These are phyloP conservation scores for Paramecium octaurelia DNA, from an alignment of 73 alveolate species.

Conservation along the genomic window DNA sequence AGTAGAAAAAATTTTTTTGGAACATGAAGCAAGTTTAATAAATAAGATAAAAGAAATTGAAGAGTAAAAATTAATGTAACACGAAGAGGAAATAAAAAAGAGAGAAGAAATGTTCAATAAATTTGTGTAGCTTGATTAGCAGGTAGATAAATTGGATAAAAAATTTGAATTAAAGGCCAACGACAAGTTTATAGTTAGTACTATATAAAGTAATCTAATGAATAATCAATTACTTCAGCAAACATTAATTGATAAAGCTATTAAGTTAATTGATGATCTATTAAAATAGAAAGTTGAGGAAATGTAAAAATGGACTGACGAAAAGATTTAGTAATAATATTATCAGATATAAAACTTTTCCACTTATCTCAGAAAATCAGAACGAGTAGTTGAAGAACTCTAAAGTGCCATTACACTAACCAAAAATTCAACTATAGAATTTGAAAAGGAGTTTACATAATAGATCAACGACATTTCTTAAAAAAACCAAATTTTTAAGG, in stretches of 20 bases:
- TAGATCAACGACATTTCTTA: not conserved
- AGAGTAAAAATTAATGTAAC: not conserved
- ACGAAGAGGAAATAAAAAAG: not conserved
- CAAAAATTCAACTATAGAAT: not conserved
- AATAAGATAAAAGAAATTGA: not conserved
- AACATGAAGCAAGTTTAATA: not conserved
- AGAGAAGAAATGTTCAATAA: not conserved
- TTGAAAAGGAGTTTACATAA: not conserved
- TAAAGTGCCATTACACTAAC: not conserved
- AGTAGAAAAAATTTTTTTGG: not conserved
- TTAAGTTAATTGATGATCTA: not conserved
- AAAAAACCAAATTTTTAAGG: not conserved
- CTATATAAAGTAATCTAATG: not conserved
- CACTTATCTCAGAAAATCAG: not conserved
- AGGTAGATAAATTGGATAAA: not conserved
- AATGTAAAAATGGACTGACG: not conserved
- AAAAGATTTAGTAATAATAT: not conserved
- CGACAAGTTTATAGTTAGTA: not conserved
- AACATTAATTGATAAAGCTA: not conserved
- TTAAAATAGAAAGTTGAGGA: not conserved
- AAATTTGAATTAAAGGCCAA: constrained; percentile 6
- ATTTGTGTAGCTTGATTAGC: not conserved
- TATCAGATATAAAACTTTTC: not conserved
- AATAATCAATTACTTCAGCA: not conserved
- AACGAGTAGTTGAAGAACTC: not conserved